These are phyloP conservation scores for Tubosaeta brunneosetosa DNA, from an alignment of 768 basidiomycete genomes.

Conservation along the genomic window DNA sequence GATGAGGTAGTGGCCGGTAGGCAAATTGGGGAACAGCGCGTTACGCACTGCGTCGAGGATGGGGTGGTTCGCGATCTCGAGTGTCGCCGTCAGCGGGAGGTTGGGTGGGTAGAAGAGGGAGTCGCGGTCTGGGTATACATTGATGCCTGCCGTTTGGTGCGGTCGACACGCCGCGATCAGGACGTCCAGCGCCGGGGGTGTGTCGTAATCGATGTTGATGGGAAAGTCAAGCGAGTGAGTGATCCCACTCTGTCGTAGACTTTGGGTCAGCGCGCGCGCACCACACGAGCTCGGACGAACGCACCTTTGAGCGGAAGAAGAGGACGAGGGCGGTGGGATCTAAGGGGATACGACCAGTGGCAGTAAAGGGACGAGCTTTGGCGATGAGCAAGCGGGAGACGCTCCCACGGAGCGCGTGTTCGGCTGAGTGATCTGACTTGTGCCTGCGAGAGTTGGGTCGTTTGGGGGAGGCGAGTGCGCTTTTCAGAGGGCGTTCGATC, in stretches of 20 bases:
- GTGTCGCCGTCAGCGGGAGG: conserved; percentile 67
- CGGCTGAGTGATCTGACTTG: conserved; percentile 46
- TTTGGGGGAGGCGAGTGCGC: conserved; percentile 27
- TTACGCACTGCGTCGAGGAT: conserved; percentile 73
- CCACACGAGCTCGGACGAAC: conserved; percentile 8
- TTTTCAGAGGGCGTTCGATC: conserved; percentile 51
- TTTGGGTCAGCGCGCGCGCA: neutral
- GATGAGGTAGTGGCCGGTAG: conserved; percentile 65
- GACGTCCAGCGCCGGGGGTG: conserved; percentile 74
- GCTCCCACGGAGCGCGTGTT: conserved; percentile 49
- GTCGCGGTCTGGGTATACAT: conserved; percentile 55
- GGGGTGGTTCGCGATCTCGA: conserved; percentile 78
- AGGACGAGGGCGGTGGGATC: conserved; percentile 63
- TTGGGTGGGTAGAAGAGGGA: conserved; percentile 69
- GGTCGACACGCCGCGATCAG: conserved; percentile 71
- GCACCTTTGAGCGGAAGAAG: conserved; percentile 77
- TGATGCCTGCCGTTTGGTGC: conserved; percentile 49
- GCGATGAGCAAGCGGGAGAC: conserved; percentile 52
- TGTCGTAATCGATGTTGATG: conserved; percentile 67
- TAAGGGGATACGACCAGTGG: conserved; percentile 64
- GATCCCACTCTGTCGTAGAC: conserved; percentile 55
- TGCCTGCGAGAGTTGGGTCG: conserved; percentile 30
- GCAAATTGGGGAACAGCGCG: conserved; percentile 67
- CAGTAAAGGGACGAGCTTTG: conserved; percentile 59
- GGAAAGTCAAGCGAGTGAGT: conserved; percentile 81